Base-by-base conservation (phyloP, 2,329 filamentous ascomycete species). In the Colletotrichum echinochloae region DNA sequence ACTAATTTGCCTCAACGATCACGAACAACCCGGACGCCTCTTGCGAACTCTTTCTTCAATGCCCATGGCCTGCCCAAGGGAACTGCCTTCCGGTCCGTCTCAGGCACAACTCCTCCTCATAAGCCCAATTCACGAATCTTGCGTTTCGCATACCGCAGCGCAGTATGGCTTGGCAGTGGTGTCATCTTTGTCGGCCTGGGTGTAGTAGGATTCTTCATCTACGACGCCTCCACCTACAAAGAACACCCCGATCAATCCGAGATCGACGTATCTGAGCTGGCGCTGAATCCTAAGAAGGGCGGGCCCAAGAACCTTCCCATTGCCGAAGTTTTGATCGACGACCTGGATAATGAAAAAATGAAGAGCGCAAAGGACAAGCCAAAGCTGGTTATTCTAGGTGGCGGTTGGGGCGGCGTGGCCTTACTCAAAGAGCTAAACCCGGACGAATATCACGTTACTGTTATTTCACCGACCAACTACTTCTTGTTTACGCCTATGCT, bases 401-500 rank as follows among this genome's bases (percentile, higher is more conserved):
- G 95, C 20, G 96, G 96, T 54, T 99, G 96, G 96, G 96, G 95
- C 64, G 94, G 94, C 76, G 93, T 99, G 71, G 94, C 95, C 5
- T 84, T 99, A 70, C 83, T 99, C 75, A 99, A 99, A 83, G 92
- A 94, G 72, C 82, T 99, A 73, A 92, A 95, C 72, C 91, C 94
- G 0, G 94, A 95, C 16, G 94, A 98, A 76, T 99, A 98, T 79
- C 95, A 99, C 80, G 91, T 99, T 74, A 98, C 95, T 5, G 92
- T 99, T 48, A 92, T 99, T 52, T 97, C 94, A 16, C 95, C 96
- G 0, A 92, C 92, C 44, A 98, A 98, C 77, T 97, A 98, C 83
- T 99, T 99, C 83, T 84, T 99, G 39, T 99, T 99, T 81, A 99
- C 96, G 2, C 96, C 96, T 0, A 98, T 99, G 95, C 86, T 99